phyloP scores from a whole-genome alignment of 2,329 filamentous ascomycete species.

The Emmonsiellopsis sp. region DNA sequence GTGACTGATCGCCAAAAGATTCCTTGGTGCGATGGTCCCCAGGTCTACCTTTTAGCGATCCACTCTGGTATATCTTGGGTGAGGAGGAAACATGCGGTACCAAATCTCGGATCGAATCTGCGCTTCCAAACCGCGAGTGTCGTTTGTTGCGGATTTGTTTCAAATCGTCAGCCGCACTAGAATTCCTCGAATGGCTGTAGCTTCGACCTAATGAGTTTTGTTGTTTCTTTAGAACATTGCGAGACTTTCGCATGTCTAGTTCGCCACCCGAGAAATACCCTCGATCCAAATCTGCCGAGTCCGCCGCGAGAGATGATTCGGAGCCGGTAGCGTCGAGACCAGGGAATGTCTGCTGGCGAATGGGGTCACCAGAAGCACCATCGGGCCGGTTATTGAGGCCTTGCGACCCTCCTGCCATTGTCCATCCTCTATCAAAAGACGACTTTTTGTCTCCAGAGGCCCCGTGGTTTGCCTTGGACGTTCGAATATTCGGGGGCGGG shows the following conservation, averaged over 20 bases:
- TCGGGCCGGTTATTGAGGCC: slow-evolving; percentile 24
- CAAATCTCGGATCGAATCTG: slow-evolving; percentile 60
- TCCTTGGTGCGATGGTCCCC: slow-evolving; percentile 48
- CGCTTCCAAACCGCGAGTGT: slow-evolving; percentile 70
- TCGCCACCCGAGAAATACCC: slow-evolving; percentile 93
- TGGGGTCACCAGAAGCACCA: slow-evolving; percentile 16
- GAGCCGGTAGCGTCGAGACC: slow-evolving; percentile 18
- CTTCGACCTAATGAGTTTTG: slow-evolving; percentile 38
- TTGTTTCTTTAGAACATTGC: slow-evolving; percentile 74
- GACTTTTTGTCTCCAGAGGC: slow-evolving; percentile 45
- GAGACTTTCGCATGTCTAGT: slow-evolving; percentile 57
- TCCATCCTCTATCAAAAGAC: slow-evolving; percentile 53
- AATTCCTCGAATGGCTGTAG: slow-evolving; percentile 54
- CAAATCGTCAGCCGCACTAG: slow-evolving; percentile 67
- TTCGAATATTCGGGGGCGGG: slow-evolving; percentile 10
- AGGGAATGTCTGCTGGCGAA: slow-evolving; percentile 13
- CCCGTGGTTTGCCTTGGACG: slow-evolving; percentile 17
- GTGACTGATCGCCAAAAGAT: slow-evolving; percentile 29
- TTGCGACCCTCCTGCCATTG: slow-evolving; percentile 35
- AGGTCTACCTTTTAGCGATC: slow-evolving; percentile 40
- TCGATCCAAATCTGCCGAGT: slow-evolving; percentile 58
- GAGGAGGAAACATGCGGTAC: slow-evolving; percentile 43
- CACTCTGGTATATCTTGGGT: slow-evolving; percentile 60
- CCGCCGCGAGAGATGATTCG: slow-evolving; percentile 23
- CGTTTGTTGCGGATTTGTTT: slow-evolving; percentile 58